Base-by-base conservation (phyloP, 1,139 yeast genomes). In the Taiozyma sp. region DNA sequence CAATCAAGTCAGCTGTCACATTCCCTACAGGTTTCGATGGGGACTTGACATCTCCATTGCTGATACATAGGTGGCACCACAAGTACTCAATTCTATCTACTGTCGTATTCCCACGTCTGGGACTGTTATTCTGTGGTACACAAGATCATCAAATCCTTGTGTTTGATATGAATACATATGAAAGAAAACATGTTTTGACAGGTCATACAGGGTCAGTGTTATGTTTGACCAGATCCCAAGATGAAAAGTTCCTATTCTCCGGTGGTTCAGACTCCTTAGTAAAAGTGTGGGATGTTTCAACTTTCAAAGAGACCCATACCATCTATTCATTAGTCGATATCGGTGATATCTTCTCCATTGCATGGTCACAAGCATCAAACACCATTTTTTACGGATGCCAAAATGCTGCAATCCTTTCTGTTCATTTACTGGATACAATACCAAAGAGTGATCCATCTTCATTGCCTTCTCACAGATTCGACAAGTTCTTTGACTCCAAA, bases 221-320 rank as follows among this genome's bases (percentile, higher is more conserved):
- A 45, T 84, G 91, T 61, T 68, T 88, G 52, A 72, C 80, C 16
- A 71, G 83, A 50, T 79, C 83, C 26, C 69, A 70, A 8, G 81
- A 82, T 57, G 90, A 84, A 59, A 73, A 75, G 46, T 74, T 73
- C 48, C 74, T 93, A 48, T 86, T 93, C 61, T 82, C 93, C 39
- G 97, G 95, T 1, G 95, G 96, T 1, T 83, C 95, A 4, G 99
- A 93, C 65, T 89, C 97, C 2, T 71, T 91, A 47, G 85, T 93
- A 34, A 86, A 89, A 62, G 83, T 89, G 0, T 93, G 97, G 95
- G 82, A 85, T 53, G 69, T 88, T 32, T 62, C 68, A 1, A 47
- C 57, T 7, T 64, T 71, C 51, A 56, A 64, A 53, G 86, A 70
- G 66, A 76, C 71, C 44, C 83, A 85, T 61, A 85, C 95, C 1